Base-by-base conservation (phyloP, 345 rosid species). In the Murraya koenigii region DNA sequence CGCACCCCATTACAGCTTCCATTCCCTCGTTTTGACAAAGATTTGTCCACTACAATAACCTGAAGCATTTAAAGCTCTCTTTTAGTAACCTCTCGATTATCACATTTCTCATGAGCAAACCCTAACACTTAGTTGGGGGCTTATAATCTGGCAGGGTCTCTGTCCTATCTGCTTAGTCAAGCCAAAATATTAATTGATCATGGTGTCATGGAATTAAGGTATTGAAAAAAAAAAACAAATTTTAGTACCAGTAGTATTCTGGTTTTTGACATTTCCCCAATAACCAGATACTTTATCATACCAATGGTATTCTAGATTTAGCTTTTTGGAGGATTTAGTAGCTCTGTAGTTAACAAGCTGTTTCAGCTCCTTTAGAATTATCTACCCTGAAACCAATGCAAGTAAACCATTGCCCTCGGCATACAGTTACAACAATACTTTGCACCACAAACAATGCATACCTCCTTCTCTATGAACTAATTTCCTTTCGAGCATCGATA, bases 401-500 rank as follows among this genome's bases (percentile, higher is more conserved):
- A 78, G 79, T 49, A 59, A 83, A 98, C 98, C 98, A 96, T 96
- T 65, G 94, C 93, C 85, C 95, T 87, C 56, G 92, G 52, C 78
- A 92, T 89, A 78, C 98, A 96, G 75, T 76, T 80, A 19, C 0
- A 38, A 75, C 99, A 96, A 78, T 86, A 96, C 78, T 90, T 96
- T 59, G 99, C 97, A 69, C 84, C 81, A 36, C 99, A 96, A 54
- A 96, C 99, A 80, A 93, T 87, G 81, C 99, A 96, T 13, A 81
- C 79, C 84, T 90, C 99, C 82, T 94, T 96, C 62, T 83, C 86
- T 0, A 88, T 91, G 65, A 96, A 88, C 78, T 88, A 72, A 79
- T 84, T 91, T 62, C 99, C 97, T 79, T 80, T 78, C 77, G 71
- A 25, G 84, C 99, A 96, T 26, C 89, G 89, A 81, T 93, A 92